Evolutionary conservation across 1,139 yeast genomes (phyloP), one percentile per base, ranked within the genome.

Genomic region (Hansenula lynferdii): DNA sequence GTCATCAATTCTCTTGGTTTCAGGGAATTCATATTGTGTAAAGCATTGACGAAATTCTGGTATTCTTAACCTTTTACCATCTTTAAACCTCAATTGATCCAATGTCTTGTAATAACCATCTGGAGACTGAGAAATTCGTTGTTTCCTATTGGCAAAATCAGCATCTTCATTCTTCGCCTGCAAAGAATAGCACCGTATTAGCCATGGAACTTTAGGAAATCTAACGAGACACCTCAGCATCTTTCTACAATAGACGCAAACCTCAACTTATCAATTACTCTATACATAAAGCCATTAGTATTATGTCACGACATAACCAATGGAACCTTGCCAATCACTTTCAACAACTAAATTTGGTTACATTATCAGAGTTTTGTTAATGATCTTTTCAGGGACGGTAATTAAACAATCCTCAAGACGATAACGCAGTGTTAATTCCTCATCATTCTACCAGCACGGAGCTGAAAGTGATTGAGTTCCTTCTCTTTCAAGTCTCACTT

Each of bases 91-190:
- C 3, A 44, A 16, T 2, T 39, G 18, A 3, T 37, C 14, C 14
- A 54, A 28, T 1, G 41, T 24, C n/a, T 58, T 58, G 28, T 56
- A 56, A 19, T 34, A 45, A 23, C 35, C 23, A 4, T 35, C n/a
- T 19, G 42, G 44, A 4, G 29, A 17, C 15, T 34, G 19, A 16
- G 30, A 24, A 16, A 50, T 39, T 2, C 12, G 11, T 1, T 43
- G 23, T 40, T 66, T 69, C 26, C 75, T 54, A 39, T 61, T 60
- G 17, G 72, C 69, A 54, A 67, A 69, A 41, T 70, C 75, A 0
- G 61, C 49, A n/a, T 62, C 62, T 31, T 60, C 67, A 18, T 51
- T 50, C 19, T 51, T 56, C 16, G 47, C 46, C 2, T 36, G 37
- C 19, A 50, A 35, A 2, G 51, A 47, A 12, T 51, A 49, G 29